A percentile compares a stretch with the other conserved stretches of the same genome.
Evolutionary conservation across 2,329 filamentous ascomycete genomes (phyloP).

Genomic region (Colletotrichum sp.): DNA sequence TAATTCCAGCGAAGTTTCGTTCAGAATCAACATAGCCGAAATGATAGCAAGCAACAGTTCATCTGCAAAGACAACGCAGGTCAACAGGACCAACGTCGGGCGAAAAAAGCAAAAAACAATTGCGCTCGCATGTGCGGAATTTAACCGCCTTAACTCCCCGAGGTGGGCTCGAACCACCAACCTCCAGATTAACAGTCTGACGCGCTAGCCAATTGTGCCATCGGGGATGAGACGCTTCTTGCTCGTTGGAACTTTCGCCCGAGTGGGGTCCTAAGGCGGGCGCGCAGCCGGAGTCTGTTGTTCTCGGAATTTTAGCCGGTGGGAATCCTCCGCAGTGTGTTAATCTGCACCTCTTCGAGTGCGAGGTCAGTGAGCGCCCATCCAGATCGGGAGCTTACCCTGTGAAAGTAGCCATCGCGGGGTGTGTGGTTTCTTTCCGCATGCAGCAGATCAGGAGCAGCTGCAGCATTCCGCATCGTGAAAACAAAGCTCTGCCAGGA

Average conservation of each 20-base stretch:
- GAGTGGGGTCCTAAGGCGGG: not conserved
- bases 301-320: too few species aligned
- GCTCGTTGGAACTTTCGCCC: accelerated
- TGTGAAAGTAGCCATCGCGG: not conserved
- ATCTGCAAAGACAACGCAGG: not conserved
- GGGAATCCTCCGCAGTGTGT: not conserved
- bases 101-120: not conserved
- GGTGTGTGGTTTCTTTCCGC: not conserved
- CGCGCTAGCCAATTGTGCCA: constrained; percentile 23
- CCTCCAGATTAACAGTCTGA: constrained; percentile 24
- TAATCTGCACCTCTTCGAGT: not conserved
- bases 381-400: not conserved
- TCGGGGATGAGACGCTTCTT: constrained; percentile 14
- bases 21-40: not conserved
- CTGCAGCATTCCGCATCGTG: not conserved
- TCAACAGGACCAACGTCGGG: too few species aligned
- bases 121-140: not conserved
- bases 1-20: too few species aligned
- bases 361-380: accelerated
- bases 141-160: constrained; percentile 6
- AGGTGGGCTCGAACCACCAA: constrained; percentile 23
- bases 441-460: not conserved
- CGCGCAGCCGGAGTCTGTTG: too few species aligned
- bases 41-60: not conserved
- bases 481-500: not conserved